Base-by-base conservation (phyloP, 2,329 filamentous ascomycete species). In the Coniochaeta ligniaria region DNA sequence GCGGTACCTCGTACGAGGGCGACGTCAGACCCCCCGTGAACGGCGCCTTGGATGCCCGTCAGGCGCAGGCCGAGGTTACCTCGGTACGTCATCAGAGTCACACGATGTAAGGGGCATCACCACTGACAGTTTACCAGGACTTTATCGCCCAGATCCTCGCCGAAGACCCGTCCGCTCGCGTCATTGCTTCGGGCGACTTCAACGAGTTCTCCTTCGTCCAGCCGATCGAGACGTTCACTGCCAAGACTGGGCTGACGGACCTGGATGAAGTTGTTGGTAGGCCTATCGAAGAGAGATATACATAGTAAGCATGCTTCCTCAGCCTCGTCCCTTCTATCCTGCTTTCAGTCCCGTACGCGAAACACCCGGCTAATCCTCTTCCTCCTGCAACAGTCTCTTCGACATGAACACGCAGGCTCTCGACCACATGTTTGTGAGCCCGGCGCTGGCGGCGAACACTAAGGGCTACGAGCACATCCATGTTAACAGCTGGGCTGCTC, bases 361-460 rank as follows among this genome's bases (percentile, higher is more conserved):
- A 36, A 36, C 12, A 9, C 35, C 35, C 12, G 7, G 35, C 35
- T 36, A 36, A 36, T 16, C 43, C 43, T 5, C 43, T 26, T 6
- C 22, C 22, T 11, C 20, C 8, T 26, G 20, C 8, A 22, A 47
- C 50, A 66, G 65, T 70, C 74, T 88, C 1, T 91, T 82, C 63
- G 87, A 89, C 65, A 83, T 83, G 80, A 90, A 89, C 73, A 81
- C 82, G 61, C 84, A 91, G 75, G 80, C 87, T 68, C 76, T 91
- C 20, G 88, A 91, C 71, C 88, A 91, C 74, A 84, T 89, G 74
- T 90, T 82, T 65, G 80, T 89, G 60, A 88, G 84, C 68, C 75
- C 79, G 28, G 76, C 76, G 57, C 67, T 88, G 61, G 75, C 69
- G 31, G 68, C 71, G 4, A 70, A 69, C 38, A 73, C 56, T 16